A percentile compares a stretch with the other conserved stretches of the same genome.
Evolutionary conservation across 2,329 filamentous ascomycete genomes (phyloP).

Genomic region (Aaosphaeria arxii): DNA sequence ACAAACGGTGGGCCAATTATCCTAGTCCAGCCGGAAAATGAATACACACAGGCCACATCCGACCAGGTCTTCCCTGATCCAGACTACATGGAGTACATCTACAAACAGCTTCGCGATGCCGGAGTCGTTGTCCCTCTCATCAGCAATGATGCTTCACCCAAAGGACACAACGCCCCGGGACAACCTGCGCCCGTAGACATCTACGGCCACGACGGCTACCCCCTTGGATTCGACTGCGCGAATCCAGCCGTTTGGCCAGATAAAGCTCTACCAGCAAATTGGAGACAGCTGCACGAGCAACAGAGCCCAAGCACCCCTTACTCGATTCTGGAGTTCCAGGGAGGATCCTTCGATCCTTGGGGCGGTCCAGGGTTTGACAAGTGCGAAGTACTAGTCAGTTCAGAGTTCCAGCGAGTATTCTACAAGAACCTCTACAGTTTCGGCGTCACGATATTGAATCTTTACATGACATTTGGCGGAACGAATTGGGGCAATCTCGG

Average conservation of each 20-base stretch:
- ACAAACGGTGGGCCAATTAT: slow-evolving; percentile 81
- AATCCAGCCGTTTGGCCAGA: slow-evolving; percentile 62
- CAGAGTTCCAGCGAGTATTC: slow-evolving; percentile 75
- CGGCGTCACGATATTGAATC: slow-evolving; percentile 64
- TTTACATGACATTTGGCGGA: slow-evolving; percentile 78
- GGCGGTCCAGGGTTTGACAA: slow-evolving; percentile 68
- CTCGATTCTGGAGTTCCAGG: slow-evolving; percentile 67
- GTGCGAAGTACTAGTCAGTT: slow-evolving; percentile 64
- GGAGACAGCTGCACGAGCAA: slow-evolving; percentile 51
- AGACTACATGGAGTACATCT: slow-evolving; percentile 68
- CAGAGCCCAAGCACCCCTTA: slow-evolving; percentile 66
- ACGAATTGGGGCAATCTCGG: slow-evolving; percentile 75
- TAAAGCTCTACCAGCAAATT: slow-evolving; percentile 55
- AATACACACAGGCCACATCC: slow-evolving; percentile 59
- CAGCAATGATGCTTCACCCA: slow-evolving; percentile 65
- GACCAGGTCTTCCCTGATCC: slow-evolving; percentile 60
- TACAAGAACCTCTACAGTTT: slow-evolving; percentile 73
- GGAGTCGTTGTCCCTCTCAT: slow-evolving; percentile 74
- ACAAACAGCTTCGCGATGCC: slow-evolving; percentile 63
- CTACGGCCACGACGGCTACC: slow-evolving; percentile 66
- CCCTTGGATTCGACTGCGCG: slow-evolving; percentile 58
- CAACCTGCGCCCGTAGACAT: slow-evolving; percentile 59
- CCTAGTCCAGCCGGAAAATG: slow-evolving; percentile 77
- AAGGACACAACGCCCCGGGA: slow-evolving; percentile 63
- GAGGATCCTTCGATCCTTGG: slow-evolving; percentile 71